phyloP scores from a whole-genome alignment of 495 filamentous ascomycete species.

The Gamarada debralockiae region DNA sequence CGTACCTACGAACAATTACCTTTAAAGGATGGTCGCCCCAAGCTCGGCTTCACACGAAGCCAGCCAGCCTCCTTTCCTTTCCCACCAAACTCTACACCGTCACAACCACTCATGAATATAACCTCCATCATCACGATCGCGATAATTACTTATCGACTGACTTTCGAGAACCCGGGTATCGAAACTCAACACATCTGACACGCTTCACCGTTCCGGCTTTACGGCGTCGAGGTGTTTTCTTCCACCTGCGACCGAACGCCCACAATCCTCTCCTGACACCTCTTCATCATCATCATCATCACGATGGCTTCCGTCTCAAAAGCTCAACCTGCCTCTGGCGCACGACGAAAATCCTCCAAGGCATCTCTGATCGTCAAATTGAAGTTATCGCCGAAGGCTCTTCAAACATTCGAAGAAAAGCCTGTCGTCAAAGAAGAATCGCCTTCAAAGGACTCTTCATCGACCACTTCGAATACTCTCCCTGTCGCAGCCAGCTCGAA shows the following conservation, averaged over 20 bases:
- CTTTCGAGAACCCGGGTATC: no score
- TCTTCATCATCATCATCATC: constrained; percentile 20
- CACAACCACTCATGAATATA: no score
- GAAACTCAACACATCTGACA: no score
- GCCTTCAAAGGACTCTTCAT: constrained; percentile 30
- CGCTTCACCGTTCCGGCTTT: no score
- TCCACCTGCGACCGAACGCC: neutral
- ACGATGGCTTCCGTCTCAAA: constrained; percentile 29
- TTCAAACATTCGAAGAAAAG: constrained; percentile 43
- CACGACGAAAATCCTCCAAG: constrained; percentile 30
- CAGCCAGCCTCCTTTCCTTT: no score
- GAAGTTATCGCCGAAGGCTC: constrained; percentile 43
- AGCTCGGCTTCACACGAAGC: no score
- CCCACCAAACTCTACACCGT: no score
- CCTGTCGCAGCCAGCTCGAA: constrained; percentile 35
- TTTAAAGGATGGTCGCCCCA: no score
- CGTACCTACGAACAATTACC: no score
- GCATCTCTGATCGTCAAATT: constrained; percentile 42
- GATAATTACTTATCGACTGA: no score
- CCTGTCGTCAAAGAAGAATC: constrained; percentile 34
- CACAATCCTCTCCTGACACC: neutral
- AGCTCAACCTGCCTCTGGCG: constrained; percentile 12
- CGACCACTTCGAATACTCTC: constrained; percentile 11
- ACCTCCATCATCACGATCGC: no score
- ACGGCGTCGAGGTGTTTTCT: neutral